Base-by-base conservation (phyloP, 1,139 yeast genomes). In the Suhomyces chickasaworum region DNA sequence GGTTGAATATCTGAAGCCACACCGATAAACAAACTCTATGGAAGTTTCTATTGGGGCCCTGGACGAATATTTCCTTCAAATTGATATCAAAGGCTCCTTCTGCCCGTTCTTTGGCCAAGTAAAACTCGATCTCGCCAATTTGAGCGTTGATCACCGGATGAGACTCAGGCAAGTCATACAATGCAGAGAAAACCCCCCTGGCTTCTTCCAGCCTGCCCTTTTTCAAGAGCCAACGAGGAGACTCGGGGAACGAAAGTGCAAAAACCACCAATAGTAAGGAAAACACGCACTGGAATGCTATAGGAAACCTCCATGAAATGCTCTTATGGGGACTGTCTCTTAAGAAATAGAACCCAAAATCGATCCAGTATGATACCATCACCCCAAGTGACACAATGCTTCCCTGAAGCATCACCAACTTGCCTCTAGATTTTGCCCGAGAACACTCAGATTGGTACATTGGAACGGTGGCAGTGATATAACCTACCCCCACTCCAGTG, bases 1-100 rank as follows among this genome's bases (percentile, higher is more conserved):
- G 96, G 70, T 89, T 96, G 61, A 88, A 86, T 83, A 89, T 89
- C 51, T 75, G 80, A 10, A 71, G 65, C 69, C 78, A 75, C 33
- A 68, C 68, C 1, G 79, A 81, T 46, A 80, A 64, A 50, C 68
- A 60, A 4, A 71, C 68, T 44, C 84, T 64, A 49, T 77, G 81
- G 56, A 78, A 75, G 51, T 76, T 72, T 57, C 74, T 70, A 47
- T 69, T 66, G 41, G 69, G 65, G 37, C 78, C 78, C 49, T 70
- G 73, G 8, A 54, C 59, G 37, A 71, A 56, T 38, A 73, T 63
- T 30, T 65, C 54, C 49, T 48, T 57, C 37, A 66, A 46, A 32
- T 58, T 58, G 51, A 65, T 60, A 31, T 61, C 52, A 31, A 56
- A 51, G 32, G 58, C 65, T 7, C 66, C 66, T 10, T 48, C 56